Evolutionary conservation across 1,139 yeast genomes (phyloP).

Genomic region (Suhomyces ambrosiae): DNA sequence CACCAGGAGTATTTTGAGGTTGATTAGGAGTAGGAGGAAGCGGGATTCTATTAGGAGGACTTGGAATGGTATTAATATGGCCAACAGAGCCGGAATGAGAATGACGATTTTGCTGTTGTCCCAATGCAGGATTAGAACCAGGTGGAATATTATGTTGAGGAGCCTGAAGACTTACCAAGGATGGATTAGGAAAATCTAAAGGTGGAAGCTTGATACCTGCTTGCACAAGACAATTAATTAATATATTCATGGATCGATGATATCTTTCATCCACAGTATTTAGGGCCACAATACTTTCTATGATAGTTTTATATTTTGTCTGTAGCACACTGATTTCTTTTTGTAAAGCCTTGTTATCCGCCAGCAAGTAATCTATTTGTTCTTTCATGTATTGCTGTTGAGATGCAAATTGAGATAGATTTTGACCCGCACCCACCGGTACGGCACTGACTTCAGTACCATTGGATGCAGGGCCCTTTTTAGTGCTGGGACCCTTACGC

Average conservation of each 20-base stretch:
- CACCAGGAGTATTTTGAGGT: slow-evolving; percentile 5
- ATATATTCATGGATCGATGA: slow-evolving; percentile 50
- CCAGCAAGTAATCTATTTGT: slow-evolving; percentile 42
- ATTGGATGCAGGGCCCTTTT: slow-evolving; percentile 26
- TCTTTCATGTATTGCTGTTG: slow-evolving; percentile 36
- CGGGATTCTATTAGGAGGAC: slow-evolving; percentile 16
- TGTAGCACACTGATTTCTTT: slow-evolving; percentile 51
- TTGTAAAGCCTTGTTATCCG: slow-evolving; percentile 43
- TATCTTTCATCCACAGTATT: slow-evolving; percentile 60
- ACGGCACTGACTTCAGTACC: slow-evolving; percentile 7
- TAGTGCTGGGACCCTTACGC: slow-evolving; percentile 72
- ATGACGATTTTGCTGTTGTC: slow-evolving; percentile 8
- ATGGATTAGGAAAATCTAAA: slow-evolving; percentile 54
- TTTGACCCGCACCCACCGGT: slow-evolving; percentile 8
- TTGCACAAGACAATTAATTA: slow-evolving; percentile 52
- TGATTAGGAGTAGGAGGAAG: slow-evolving; percentile 7
- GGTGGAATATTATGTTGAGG: slow-evolving; percentile 15
- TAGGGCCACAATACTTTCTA: slow-evolving; percentile 60
- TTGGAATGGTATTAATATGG: slow-evolving; percentile 12
- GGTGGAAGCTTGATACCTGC: slow-evolving; percentile 72
- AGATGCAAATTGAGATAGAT: slow-evolving; percentile 12
- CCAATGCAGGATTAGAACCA: slow-evolving; percentile 10
- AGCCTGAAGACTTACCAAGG: slow-evolving; percentile 25
- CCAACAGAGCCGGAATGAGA: slow-evolving; percentile 13
- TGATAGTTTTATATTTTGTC: slow-evolving; percentile 62